Base-by-base conservation (phyloP, 2,329 filamentous ascomycete species). In the Aspergillus sp. region DNA sequence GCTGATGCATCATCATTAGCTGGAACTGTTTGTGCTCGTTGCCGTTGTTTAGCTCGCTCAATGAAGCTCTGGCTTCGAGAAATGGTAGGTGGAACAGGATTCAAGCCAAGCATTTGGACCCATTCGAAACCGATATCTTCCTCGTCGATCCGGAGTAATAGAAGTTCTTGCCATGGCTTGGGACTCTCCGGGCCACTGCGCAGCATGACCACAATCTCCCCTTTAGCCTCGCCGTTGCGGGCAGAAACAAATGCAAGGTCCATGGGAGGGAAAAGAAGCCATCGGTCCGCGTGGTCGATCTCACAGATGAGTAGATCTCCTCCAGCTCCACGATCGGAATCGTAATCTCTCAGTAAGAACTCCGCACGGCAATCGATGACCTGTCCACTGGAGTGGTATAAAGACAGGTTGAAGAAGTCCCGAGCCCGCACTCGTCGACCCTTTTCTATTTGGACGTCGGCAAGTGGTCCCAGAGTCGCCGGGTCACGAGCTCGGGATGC, bases 271-370 rank as follows among this genome's bases (percentile, higher is more conserved):
- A 99, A 96, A 0, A 99, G 83, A 4, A 99, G 84, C 87, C 92
- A 98, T 55, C 87, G 86, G 14, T 89, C 87, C 6, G 84, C 83
- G 55, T 86, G 84, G 49, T 92, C 92, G n/a, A 92, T 87, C 75
- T 98, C 93, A 65, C 94, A 93, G 58, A 99, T 89, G 22, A 99
- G 84, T n/a, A 99, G 74, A 73, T 99, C 95, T 6, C 94, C 92
- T 52, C 85, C 80, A 63, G 89, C 85, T 3, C 85, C 84, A 39
- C 84, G 82, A 52, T 85, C 84, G n/a, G 84, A 81, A 24, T 87
- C 82, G 67, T 91, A 91, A 71, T 98, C 94, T 70, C 95, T 87
- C 64, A 94, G 85, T 14, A 98, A 83, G 31, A 99, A 74, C 73
- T 99, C 95, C 16, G 96, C 86, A 67, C 90, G 90, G 71, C 95